Conservation (phyloP, 2,329 filamentous ascomycete species). For the Ceratocystis smalleyi region DNA sequence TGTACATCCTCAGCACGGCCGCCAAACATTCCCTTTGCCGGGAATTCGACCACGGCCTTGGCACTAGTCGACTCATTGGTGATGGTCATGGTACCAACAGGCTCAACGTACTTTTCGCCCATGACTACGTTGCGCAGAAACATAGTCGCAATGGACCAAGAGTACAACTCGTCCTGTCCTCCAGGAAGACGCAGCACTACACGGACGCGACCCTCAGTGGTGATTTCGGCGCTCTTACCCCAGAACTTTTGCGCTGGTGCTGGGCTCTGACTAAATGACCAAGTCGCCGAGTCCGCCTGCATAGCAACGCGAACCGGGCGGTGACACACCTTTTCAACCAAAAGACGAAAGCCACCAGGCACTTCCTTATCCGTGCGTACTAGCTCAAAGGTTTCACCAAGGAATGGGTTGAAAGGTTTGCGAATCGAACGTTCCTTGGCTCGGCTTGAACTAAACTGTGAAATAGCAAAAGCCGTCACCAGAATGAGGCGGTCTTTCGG, state of each 20-base stretch:
- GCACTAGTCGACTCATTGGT: constrained; percentile 69
- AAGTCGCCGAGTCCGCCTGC: constrained; percentile 72
- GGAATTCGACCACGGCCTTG: constrained; percentile 79
- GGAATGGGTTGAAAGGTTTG: constrained; percentile 93
- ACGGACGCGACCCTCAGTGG: constrained; percentile 74
- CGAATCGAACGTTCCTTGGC: constrained; percentile 83
- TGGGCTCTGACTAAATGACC: constrained; percentile 78
- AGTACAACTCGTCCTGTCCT: constrained; percentile 64
- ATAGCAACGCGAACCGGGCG: constrained; percentile 84
- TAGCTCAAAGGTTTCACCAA: constrained; percentile 90
- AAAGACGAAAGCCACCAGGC: constrained; percentile 62
- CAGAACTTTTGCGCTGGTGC: constrained; percentile 93
- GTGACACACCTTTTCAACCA: constrained; percentile 93
- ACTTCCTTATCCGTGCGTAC: constrained; percentile 65
- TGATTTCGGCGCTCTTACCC: constrained; percentile 92
- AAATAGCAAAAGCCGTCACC: constrained; percentile 80
- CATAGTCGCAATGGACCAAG: constrained; percentile 74
- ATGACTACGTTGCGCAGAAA: constrained; percentile 94
- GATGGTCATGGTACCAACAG: constrained; percentile 77
- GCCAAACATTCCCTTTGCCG: constrained; percentile 91
- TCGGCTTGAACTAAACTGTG: constrained; percentile 64
- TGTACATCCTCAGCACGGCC: constrained; percentile 81
- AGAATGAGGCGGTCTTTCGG: constrained; percentile 59
- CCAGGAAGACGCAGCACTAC: constrained; percentile 53
- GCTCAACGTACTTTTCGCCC: constrained; percentile 95